Percentiles rank a stretch among this genome's conserved stretches.
Evolutionary conservation across 2,329 filamentous ascomycete genomes (phyloP).

Genomic region (Pseudofabraea citricarpa): DNA sequence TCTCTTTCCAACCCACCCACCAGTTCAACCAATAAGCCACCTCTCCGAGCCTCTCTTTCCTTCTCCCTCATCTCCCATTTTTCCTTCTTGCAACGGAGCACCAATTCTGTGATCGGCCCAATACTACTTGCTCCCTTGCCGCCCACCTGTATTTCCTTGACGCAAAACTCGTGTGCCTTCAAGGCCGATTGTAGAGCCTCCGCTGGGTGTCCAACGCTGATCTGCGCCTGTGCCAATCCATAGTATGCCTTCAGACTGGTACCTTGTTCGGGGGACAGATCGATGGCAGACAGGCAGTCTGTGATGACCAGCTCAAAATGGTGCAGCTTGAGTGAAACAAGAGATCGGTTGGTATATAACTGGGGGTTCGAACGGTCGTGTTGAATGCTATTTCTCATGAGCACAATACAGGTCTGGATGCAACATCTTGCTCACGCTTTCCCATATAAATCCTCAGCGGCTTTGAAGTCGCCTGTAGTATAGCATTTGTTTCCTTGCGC

Average conservation of each 20-base stretch:
- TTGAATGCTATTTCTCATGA: conserved; percentile 70
- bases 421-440: conserved; percentile 66
- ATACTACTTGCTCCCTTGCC: conserved; percentile 72
- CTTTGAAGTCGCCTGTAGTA: conserved; percentile 56
- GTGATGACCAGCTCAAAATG: conserved; percentile 70
- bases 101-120: conserved; percentile 64
- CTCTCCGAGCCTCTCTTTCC: conserved; percentile 48
- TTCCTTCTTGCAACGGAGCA: conserved; percentile 78
- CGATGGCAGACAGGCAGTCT: conserved; percentile 73
- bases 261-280: conserved; percentile 33
- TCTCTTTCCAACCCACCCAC: conserved; percentile 46
- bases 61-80: conserved; percentile 76
- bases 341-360: conserved; percentile 85
- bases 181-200: conserved; percentile 68
- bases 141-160: conserved; percentile 60
- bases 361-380: conserved; percentile 72
- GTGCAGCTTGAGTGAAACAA: conserved; percentile 70
- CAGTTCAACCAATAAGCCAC: conserved; percentile 56
- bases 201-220: conserved; percentile 67
- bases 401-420: too few species aligned
- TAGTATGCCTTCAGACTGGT: conserved; percentile 76
- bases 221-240: conserved; percentile 77
- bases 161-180: conserved; percentile 68
- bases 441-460: conserved; percentile 66
- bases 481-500: conserved; percentile 46